Conservation (phyloP, 805 yeast species). For the Suhomyces faveliae region DNA sequence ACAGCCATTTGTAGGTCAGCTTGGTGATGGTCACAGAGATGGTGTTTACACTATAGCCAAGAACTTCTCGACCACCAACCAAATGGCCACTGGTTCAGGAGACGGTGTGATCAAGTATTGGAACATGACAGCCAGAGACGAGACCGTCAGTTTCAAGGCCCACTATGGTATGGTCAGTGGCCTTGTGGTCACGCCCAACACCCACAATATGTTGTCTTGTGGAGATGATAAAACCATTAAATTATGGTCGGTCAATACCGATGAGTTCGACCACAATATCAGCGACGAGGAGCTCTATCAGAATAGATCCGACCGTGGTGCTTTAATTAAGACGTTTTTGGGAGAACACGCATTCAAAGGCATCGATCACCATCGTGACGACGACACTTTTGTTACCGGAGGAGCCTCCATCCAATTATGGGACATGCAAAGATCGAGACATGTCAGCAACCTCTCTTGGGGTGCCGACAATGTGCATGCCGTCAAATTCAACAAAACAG, state of each 20-base stretch:
- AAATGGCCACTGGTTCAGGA: constrained; percentile 88
- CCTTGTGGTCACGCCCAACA: constrained; percentile 61
- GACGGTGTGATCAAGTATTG: constrained; percentile 95
- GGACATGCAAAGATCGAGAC: constrained; percentile 80
- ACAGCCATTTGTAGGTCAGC: constrained; percentile 91
- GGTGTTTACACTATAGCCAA: constrained; percentile 89
- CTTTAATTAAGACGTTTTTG: constrained; percentile 72
- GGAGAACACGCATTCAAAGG: constrained; percentile 85
- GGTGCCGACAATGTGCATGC: constrained; percentile 88
- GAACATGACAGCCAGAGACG: constrained; percentile 81
- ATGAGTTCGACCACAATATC: constrained; percentile 44
- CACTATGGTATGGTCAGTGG: constrained; percentile 92
- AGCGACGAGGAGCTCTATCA: constrained; percentile 33
- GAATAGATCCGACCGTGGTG: constrained; percentile 33
- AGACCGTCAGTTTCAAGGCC: constrained; percentile 74
- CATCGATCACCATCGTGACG: constrained; percentile 79
- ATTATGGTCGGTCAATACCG: constrained; percentile 74
- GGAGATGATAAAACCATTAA: constrained; percentile 89
- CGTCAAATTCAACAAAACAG: constrained; percentile 86
- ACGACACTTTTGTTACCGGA: constrained; percentile 81
- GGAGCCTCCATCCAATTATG: constrained; percentile 90
- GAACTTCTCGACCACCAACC: constrained; percentile 65
- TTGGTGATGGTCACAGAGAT: constrained; percentile 93
- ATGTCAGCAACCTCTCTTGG: constrained; percentile 82
- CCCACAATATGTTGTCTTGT: constrained; percentile 68